Base-by-base conservation (phyloP, 768 basidiomycete genomes). In the Phaeolepiota aurea region DNA sequence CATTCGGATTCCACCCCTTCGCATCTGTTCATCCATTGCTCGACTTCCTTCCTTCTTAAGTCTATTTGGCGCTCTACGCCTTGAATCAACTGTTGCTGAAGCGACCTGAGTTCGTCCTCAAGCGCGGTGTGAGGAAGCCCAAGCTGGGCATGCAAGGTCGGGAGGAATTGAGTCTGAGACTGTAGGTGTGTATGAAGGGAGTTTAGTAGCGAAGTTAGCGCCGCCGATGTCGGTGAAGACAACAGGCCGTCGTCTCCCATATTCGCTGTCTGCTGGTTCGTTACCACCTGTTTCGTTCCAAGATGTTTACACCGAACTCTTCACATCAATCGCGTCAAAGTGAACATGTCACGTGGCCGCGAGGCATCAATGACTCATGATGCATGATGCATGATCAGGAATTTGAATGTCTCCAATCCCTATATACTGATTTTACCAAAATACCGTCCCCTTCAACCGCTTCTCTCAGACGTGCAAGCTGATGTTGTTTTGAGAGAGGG, bases 131-230 rank as follows among this genome's bases (percentile, higher is more conserved):
- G 61, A 5, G 90, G 87, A 11, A 93, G 71, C 21, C 87, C 89
- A 12, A 94, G 83, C 53, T 87, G 87, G 1, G 76, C 69, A 59
- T 93, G 89, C 3, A 94, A 68, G 4, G 81, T 78, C 12, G 88
- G 88, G 2, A 94, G 67, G 21, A 88, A 69, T 46, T 85, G 81
- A 0, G 87, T 88, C 60, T 93, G 89, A 1, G 79, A 63, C 57
- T 85, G 83, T 3, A 91, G 65, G 56, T 87, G 83, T 2, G 78
- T 71, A 48, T 89, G 85, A 19, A 92, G 59, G 15, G 86, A 82
- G 55, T 84, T 77, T 5, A 91, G 69, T 12, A 90, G 71, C 9
- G 80, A 68, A 25, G 81, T 86, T 35, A 88, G 52, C 9, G 62
- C 55, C 47, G 58, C 49, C 15, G 59, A 49, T 15, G 63, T 55